A percentile compares a stretch with the other conserved stretches of the same genome.
Evolutionary conservation across 2,329 filamentous ascomycete genomes (phyloP).

Genomic region (Clarireedia homoeocarpa): DNA sequence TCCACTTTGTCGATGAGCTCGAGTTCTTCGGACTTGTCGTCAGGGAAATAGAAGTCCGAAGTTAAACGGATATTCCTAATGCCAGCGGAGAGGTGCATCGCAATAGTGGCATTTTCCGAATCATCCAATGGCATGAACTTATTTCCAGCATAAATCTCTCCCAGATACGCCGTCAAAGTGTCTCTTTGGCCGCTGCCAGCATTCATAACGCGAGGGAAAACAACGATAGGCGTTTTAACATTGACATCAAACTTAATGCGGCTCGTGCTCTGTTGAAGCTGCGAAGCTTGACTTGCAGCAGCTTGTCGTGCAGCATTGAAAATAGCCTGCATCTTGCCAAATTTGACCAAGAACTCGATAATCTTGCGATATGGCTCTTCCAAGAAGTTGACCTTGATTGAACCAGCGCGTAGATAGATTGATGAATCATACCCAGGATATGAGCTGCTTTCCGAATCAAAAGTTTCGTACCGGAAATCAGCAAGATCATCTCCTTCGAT

Average conservation of each 20-base stretch:
- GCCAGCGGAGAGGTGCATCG: conserved; percentile 84
- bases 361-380: conserved; percentile 98
- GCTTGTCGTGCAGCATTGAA: conserved; percentile 96
- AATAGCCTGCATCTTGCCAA: conserved; percentile 98
- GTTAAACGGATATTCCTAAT: conserved; percentile 89
- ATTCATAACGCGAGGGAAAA: conserved; percentile 76
- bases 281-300: conserved; percentile 85
- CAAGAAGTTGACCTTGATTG: conserved; percentile 92
- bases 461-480: conserved; percentile 96
- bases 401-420: conserved; percentile 83
- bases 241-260: conserved; percentile 92
- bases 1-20: conserved; percentile 98
- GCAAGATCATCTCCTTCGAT: conserved; percentile 94
- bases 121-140: conserved; percentile 82
- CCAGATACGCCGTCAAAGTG: conserved; percentile 82
- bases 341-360: conserved; percentile 95
- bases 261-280: conserved; percentile 82
- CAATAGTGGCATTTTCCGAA: conserved; percentile 60
- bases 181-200: conserved; percentile 67
- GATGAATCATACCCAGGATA: conserved; percentile 96
- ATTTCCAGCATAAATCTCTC: conserved; percentile 96
- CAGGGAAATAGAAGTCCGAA: conserved; percentile 76
- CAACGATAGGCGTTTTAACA: conserved; percentile 89
- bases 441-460: conserved; percentile 59
- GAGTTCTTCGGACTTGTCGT: conserved; percentile 69